A percentile compares a stretch with the other conserved stretches of the same genome.
These are phyloP conservation scores for Acacia crassicarpa DNA, from an alignment of 306 rosid genomes.

Conservation along the genomic window DNA sequence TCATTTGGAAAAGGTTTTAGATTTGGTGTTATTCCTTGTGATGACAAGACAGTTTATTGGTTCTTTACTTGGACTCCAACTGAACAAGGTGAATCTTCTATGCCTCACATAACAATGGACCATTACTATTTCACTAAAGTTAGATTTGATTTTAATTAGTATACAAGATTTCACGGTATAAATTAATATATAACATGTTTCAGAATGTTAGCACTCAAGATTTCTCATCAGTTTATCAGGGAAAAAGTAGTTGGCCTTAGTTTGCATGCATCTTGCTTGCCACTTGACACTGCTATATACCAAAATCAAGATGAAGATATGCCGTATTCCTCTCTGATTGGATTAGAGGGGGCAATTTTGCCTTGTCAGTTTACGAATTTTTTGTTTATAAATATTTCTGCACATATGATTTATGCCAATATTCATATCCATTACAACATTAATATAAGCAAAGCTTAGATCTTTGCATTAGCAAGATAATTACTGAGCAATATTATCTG, in stretches of 20 bases:
- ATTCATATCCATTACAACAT: not conserved
- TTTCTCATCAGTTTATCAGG: not conserved
- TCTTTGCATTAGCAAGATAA: not conserved
- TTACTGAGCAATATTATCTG: not conserved
- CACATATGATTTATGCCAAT: too few species aligned
- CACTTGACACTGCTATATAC: too few species aligned
- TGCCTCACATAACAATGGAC: not conserved
- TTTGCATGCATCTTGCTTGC: too few species aligned
- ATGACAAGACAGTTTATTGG: constrained; percentile 55
- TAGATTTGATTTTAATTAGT: not conserved
- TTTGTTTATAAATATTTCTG: not conserved
- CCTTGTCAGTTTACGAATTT: not conserved
- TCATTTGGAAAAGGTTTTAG: constrained; percentile 61
- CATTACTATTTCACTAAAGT: not conserved
- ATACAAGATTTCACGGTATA: not conserved
- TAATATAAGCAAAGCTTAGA: not conserved
- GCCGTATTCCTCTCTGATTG: not conserved
- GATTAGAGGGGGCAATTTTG: too few species aligned
- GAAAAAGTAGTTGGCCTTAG: too few species aligned
- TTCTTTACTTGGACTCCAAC: constrained; percentile 57
- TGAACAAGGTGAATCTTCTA: constrained; percentile 49
- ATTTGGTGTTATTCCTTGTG: constrained; percentile 52
- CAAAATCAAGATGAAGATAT: not conserved
- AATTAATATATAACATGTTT: not conserved
- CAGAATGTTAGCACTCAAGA: not conserved